Conservation (phyloP, 2,329 filamentous ascomycete genomes). For the Beauveria scarabaeidicola region DNA sequence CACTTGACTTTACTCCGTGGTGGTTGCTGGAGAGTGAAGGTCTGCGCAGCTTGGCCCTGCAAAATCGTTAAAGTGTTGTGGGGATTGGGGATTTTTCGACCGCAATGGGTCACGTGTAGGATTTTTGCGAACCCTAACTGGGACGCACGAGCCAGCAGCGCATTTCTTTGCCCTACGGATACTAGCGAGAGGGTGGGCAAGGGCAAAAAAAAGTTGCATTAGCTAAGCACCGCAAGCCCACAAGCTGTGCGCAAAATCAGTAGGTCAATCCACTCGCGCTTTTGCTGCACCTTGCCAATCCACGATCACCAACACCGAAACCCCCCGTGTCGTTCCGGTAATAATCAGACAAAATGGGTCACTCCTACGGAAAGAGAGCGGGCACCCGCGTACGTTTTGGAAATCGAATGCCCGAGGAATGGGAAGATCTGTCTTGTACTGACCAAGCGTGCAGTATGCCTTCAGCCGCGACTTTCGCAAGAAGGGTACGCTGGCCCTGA, state of each 20-base stretch:
- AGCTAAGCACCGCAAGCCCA: constrained; percentile 29
- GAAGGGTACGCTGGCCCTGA: constrained; percentile 88
- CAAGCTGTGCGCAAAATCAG: constrained; percentile 31
- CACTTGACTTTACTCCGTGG: constrained; percentile 31
- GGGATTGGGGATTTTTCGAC: constrained; percentile 24
- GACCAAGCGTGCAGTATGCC: constrained; percentile 55
- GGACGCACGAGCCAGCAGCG: constrained; percentile 9
- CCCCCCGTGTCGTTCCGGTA: constrained; percentile 25
- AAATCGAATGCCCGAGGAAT: constrained; percentile 6
- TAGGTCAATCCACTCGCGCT: constrained; percentile 26
- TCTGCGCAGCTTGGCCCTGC: constrained; percentile 5
- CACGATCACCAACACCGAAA: constrained; percentile 35
- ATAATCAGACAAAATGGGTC: constrained; percentile 64
- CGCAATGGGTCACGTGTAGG: constrained; percentile 21
- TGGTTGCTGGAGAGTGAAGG: constrained; percentile 23
- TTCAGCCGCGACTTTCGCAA: constrained; percentile 93
- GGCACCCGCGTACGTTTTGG: constrained; percentile 66
- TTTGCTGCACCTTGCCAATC: constrained; percentile 23
- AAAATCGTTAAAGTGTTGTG: constrained; percentile 25
- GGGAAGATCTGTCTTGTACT: constrained; percentile 19
- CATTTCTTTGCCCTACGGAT: constrained; percentile 26
- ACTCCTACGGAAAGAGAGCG: constrained; percentile 77
- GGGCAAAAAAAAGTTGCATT: constrained; percentile 26
- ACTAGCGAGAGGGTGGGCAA: not conserved
- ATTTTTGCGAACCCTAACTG: constrained; percentile 25